Evolutionary conservation across 371 early-diverging fungal species (phyloP).

Genomic region (Mortierella sp.): DNA sequence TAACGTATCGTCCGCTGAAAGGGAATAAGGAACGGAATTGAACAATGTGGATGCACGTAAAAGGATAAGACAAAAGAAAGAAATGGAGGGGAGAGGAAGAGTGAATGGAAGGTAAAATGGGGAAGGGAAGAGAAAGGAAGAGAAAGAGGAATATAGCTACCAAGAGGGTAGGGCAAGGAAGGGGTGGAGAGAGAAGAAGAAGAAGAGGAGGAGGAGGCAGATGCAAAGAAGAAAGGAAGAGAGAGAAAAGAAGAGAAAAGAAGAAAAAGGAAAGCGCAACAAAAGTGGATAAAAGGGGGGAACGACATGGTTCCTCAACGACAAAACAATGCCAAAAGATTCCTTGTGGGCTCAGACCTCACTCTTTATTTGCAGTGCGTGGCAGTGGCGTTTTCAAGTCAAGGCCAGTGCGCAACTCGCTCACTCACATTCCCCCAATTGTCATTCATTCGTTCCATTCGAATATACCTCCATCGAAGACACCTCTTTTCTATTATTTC

Average conservation of each 20-base stretch:
- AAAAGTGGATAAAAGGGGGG: not conserved
- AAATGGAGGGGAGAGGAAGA: not conserved
- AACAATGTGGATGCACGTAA: too few species aligned
- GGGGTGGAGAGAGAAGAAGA: not conserved
- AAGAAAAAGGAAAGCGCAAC: not conserved
- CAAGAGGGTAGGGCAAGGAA: not conserved
- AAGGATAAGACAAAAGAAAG: not conserved
- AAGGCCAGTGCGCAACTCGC: not conserved
- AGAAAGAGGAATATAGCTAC: not conserved
- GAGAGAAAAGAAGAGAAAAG: not conserved
- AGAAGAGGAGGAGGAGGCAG: not conserved
- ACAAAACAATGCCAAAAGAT: too few species aligned
- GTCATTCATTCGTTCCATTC: not conserved
- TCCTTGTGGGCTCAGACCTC: too few species aligned
- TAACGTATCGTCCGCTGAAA: not conserved
- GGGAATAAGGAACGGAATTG: conserved; percentile 9
- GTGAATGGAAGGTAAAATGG: not conserved
- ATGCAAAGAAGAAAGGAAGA: conserved; percentile 10
- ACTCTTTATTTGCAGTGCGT: too few species aligned
- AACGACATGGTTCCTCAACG: not conserved
- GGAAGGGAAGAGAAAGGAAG: not conserved
- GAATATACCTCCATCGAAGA: not conserved
- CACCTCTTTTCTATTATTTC: not conserved
- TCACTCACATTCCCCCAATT: not conserved
- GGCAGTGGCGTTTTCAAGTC: too few species aligned